A percentile compares a stretch with the other conserved stretches of the same genome.
These are phyloP conservation scores for Verticillium albo-atrum DNA, from an alignment of 2,329 filamentous ascomycete species.

Conservation along the genomic window DNA sequence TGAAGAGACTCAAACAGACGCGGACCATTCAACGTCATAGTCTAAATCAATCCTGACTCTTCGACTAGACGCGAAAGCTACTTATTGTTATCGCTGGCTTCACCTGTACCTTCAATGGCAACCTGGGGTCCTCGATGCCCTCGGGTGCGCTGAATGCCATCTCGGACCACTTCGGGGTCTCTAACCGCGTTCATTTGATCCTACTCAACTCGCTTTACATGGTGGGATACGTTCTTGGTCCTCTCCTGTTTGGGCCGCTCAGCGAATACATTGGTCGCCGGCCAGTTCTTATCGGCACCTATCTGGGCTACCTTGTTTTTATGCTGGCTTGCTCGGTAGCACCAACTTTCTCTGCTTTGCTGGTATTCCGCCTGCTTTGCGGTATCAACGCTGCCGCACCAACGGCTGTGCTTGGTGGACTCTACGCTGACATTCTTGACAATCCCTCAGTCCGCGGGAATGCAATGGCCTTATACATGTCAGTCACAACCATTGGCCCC, in stretches of 20 bases:
- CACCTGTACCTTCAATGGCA: constrained; percentile 58
- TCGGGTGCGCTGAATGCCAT: constrained; percentile 59
- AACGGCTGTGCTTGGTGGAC: constrained; percentile 57
- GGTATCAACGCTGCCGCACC: constrained; percentile 53
- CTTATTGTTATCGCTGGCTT: constrained; percentile 29
- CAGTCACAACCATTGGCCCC: constrained; percentile 61
- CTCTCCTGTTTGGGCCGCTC: constrained; percentile 59
- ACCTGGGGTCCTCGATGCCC: constrained; percentile 60
- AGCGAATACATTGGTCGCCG: constrained; percentile 61
- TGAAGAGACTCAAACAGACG: no score
- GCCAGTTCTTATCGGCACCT: constrained; percentile 38
- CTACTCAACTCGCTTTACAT: constrained; percentile 62
- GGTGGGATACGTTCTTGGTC: constrained; percentile 58
- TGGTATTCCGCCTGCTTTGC: constrained; percentile 50
- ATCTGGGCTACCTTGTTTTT: constrained; percentile 43
- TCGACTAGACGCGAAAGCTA: constrained; percentile 19
- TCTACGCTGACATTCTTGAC: constrained; percentile 63
- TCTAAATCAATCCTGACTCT: not conserved
- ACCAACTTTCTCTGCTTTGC: constrained; percentile 45
- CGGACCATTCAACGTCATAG: not conserved
- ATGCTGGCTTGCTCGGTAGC: constrained; percentile 53
- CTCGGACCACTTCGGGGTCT: constrained; percentile 50
- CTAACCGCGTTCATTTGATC: constrained; percentile 37
- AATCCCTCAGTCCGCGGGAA: constrained; percentile 51
- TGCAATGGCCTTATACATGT: constrained; percentile 61